Conservation (phyloP, 1,284 basidiomycete species). For the Marasmius tenuissimus region DNA sequence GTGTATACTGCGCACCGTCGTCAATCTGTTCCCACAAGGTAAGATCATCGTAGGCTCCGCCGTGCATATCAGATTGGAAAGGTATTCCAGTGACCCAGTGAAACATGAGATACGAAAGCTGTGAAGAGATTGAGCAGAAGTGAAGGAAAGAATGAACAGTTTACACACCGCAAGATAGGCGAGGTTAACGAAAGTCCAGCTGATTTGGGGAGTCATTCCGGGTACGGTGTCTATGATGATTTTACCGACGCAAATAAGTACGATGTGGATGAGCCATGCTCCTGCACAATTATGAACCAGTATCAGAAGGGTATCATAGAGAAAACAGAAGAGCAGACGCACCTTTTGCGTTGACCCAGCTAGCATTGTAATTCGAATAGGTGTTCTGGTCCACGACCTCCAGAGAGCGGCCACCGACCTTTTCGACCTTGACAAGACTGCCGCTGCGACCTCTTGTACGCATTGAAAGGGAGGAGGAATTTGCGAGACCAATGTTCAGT, state of each 20-base stretch:
- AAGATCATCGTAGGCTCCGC: constrained; percentile 95
- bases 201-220: constrained; percentile 90
- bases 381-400: constrained; percentile 80
- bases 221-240: constrained; percentile 93
- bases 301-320: constrained; percentile 3
- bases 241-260: constrained; percentile 90
- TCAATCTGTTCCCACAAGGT: constrained; percentile 99
- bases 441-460: constrained; percentile 69
- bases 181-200: constrained; percentile 95
- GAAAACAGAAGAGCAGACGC: constrained; percentile 21
- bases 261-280: constrained; percentile 97
- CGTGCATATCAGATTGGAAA: constrained; percentile 85
- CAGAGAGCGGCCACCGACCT: constrained; percentile 78
- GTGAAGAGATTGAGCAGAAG: constrained; percentile 10
- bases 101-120: constrained; percentile 98
- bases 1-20: constrained; percentile 97
- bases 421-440: constrained; percentile 87
- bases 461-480: constrained; percentile 17
- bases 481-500: constrained; percentile 2
- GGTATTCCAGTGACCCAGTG: constrained; percentile 98
- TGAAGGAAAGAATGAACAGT: neutral
- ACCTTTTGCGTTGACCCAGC: constrained; percentile 99
- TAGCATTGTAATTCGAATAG: constrained; percentile 90
- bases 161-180: constrained; percentile 85
- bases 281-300: constrained; percentile 46